A percentile compares a stretch with the other conserved stretches of the same genome.
These are phyloP conservation scores for Pholiota molesta DNA, from an alignment of 768 basidiomycete genomes.

Conservation along the genomic window DNA sequence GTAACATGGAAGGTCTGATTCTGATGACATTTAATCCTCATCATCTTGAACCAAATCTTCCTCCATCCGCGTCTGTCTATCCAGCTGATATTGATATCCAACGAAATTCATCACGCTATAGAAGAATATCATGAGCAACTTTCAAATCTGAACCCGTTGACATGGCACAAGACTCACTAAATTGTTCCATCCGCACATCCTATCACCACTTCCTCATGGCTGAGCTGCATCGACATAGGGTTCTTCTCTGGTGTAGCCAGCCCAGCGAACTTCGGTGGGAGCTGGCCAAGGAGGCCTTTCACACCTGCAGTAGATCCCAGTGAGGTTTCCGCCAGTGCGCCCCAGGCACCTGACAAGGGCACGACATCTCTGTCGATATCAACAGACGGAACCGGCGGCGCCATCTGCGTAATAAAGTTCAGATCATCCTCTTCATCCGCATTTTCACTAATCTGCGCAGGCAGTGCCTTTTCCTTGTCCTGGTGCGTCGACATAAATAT, in stretches of 20 bases:
- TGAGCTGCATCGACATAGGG: conserved; percentile 92
- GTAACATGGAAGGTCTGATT: background rate
- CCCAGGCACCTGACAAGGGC: conserved; percentile 78
- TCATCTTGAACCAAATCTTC: conserved; percentile 7
- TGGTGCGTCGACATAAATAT: conserved; percentile 85
- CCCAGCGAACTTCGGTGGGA: conserved; percentile 74
- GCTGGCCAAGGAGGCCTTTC: conserved; percentile 61
- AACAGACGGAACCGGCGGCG: conserved; percentile 39
- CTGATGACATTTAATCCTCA: background rate
- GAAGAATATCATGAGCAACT: background rate
- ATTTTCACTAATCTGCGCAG: conserved; percentile 26
- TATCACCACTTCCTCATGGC: conserved; percentile 89
- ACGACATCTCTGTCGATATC: conserved; percentile 68
- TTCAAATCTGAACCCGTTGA: background rate
- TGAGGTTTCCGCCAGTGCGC: conserved; percentile 49
- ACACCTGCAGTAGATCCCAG: conserved; percentile 38
- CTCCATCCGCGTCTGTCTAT: conserved; percentile 12
- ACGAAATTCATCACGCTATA: conserved; percentile 35
- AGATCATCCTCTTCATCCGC: conserved; percentile 31
- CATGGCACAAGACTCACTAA: conserved; percentile 57
- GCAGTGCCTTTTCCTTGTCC: conserved; percentile 45
- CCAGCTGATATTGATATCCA: conserved; percentile 31
- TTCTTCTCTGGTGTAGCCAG: conserved; percentile 90
- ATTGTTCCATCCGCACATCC: conserved; percentile 92
- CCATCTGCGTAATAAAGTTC: conserved; percentile 29